Percentiles rank a stretch among this genome's conserved stretches.
phyloP scores from a whole-genome alignment of 495 filamentous ascomycete genomes.

The Pseudoneurospora amorphoporcata region DNA sequence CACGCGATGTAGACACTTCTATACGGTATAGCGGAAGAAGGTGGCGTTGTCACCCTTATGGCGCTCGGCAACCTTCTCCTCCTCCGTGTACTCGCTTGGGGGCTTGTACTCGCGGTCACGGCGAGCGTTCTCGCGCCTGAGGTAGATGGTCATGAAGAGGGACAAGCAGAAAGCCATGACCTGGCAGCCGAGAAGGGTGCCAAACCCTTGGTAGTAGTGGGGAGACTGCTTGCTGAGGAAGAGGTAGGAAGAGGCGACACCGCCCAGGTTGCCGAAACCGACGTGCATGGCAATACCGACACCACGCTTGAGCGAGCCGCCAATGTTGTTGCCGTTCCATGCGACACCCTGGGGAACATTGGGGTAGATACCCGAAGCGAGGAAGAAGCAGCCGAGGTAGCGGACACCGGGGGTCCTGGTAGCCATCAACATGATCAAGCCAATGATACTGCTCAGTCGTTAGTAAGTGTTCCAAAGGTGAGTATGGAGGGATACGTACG shows the following conservation, averaged over 20 bases:
- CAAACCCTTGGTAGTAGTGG: constrained; percentile 51
- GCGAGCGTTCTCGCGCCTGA: constrained; percentile 48
- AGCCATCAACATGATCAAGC: constrained; percentile 55
- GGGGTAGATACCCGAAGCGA: constrained; percentile 60
- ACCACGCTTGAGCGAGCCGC: constrained; percentile 67
- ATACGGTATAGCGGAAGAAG: constrained; percentile 47
- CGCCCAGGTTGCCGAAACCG: constrained; percentile 66
- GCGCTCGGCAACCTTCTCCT: constrained; percentile 33
- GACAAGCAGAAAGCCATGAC: constrained; percentile 38
- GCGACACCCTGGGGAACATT: constrained; percentile 61
- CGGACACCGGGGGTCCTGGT: constrained; percentile 46
- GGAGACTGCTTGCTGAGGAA: constrained; percentile 51
- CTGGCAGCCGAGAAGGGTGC: constrained; percentile 35
- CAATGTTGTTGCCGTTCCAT: constrained; percentile 77
- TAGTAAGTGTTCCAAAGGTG: not conserved
- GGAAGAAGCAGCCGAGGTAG: constrained; percentile 64
- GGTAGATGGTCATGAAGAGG: constrained; percentile 47
- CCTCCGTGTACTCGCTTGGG: constrained; percentile 37
- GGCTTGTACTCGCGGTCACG: constrained; percentile 37
- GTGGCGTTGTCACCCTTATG: constrained; percentile 41
- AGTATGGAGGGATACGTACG: constrained; percentile 12
- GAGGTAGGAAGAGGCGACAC: constrained; percentile 59
- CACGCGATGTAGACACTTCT: not conserved
- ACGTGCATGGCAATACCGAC: constrained; percentile 79
- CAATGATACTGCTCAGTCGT: constrained; percentile 40